A percentile compares a stretch with the other conserved stretches of the same genome.
These are phyloP conservation scores for Calocera cornea DNA, from an alignment of 768 basidiomycete species.

Conservation along the genomic window DNA sequence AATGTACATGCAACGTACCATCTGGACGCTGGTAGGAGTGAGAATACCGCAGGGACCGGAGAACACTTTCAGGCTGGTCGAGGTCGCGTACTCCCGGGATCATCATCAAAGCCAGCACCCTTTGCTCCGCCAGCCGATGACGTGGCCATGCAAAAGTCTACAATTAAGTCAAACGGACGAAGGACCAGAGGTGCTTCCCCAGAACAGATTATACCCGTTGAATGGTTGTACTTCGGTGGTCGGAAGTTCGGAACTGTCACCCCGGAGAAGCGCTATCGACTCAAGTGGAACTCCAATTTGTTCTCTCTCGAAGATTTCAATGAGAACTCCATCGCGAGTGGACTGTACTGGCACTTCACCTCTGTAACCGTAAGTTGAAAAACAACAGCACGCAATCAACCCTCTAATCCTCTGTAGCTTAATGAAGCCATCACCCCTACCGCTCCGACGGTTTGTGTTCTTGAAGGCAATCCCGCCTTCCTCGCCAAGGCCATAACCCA, in stretches of 20 bases:
- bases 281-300: background rate
- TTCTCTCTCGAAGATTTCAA: background rate
- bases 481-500: too few species aligned
- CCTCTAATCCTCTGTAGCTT: background rate
- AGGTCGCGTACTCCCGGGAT: too few species aligned
- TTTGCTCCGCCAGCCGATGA: too few species aligned
- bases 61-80: too few species aligned
- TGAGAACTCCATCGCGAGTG: background rate
- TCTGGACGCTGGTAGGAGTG: too few species aligned
- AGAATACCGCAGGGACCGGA: too few species aligned
- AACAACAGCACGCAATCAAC: background rate
- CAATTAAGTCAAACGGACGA: background rate
- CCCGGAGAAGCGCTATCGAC: background rate
- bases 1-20: too few species aligned
- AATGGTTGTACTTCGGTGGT: background rate
- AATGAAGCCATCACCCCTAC: background rate
- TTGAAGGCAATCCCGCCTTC: too few species aligned
- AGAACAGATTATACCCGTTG: background rate
- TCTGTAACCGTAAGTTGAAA: background rate
- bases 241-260: background rate
- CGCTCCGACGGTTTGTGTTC: too few species aligned
- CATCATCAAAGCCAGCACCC: too few species aligned
- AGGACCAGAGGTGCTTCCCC: background rate
- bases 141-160: background rate
- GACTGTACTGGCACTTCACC: background rate